A percentile compares a stretch with the other conserved stretches of the same genome.
Conservation (phyloP, 2,329 filamentous ascomycete species). For the Fonsecaea pedrosoi region DNA sequence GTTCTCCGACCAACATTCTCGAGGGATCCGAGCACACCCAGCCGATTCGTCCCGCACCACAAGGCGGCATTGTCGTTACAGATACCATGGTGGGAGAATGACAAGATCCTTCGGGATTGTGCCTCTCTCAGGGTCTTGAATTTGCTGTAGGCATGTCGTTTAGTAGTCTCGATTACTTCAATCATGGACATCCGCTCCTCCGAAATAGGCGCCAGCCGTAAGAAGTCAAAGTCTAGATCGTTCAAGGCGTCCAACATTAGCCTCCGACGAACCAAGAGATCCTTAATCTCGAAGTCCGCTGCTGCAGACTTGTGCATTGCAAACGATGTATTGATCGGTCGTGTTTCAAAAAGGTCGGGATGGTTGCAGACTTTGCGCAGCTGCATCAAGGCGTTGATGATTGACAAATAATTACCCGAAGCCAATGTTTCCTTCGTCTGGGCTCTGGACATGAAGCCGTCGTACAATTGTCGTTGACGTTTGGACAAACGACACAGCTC, state of each 20-base stretch:
- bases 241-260: conserved; percentile 66
- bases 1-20: conserved; percentile 73
- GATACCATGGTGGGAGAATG: conserved; percentile 1
- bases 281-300: conserved; percentile 75
- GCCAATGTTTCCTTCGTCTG: conserved; percentile 88
- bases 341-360: conserved; percentile 93
- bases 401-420: conserved; percentile 94
- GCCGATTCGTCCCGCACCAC: conserved; percentile 35
- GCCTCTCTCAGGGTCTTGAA: conserved; percentile 74
- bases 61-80: conserved; percentile 7
- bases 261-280: conserved; percentile 70
- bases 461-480: conserved; percentile 91
- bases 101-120: conserved; percentile 62
- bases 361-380: conserved; percentile 98
- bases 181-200: conserved; percentile 69
- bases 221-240: conserved; percentile 73
- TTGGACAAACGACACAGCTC: conserved; percentile 95
- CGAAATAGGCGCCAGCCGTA: conserved; percentile 77
- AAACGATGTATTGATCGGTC: conserved; percentile 95
- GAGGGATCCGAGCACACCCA: conserved; percentile 73
- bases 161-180: conserved; percentile 61
- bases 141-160: conserved; percentile 72
- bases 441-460: conserved; percentile 89
- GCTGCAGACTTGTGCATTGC: conserved; percentile 82
- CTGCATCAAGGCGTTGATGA: conserved; percentile 98